Conservation (phyloP, 768 basidiomycete genomes). For the Pleurotus sapidus region DNA sequence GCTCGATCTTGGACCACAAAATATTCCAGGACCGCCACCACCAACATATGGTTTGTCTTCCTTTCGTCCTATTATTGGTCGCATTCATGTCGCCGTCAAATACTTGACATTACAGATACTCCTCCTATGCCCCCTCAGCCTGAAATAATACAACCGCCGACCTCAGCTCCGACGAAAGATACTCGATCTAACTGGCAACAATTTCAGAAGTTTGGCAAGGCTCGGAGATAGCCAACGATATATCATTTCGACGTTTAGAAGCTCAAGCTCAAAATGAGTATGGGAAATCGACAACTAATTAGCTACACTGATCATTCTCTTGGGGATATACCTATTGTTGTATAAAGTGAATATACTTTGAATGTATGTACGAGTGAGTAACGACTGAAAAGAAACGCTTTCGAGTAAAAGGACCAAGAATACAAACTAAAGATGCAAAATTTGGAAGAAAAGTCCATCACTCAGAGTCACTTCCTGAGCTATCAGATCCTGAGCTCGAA, state of each 20-base stretch:
- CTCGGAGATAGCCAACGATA: conserved; percentile 12
- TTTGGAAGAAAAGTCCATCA: conserved; percentile 34
- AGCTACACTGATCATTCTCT: conserved; percentile 42
- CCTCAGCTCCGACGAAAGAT: conserved; percentile 5
- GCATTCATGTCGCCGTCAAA: conserved; percentile 10
- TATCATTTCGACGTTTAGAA: background rate
- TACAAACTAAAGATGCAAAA: conserved; percentile 5
- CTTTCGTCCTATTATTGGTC: conserved; percentile 16
- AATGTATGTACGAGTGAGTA: conserved; percentile 4
- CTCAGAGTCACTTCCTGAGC: conserved; percentile 83
- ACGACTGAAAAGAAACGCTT: conserved; percentile 9
- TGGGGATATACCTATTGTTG: conserved; percentile 37
- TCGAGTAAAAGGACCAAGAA: conserved; percentile 15
- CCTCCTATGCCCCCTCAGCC: conserved; percentile 18
- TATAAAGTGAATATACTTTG: conserved; percentile 32
- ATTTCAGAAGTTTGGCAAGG: conserved; percentile 42
- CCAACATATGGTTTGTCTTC: conserved; percentile 12
- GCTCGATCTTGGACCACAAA: conserved; percentile 48
- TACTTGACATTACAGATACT: conserved; percentile 6
- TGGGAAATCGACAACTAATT: conserved; percentile 42
- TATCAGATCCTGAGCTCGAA: conserved; percentile 74
- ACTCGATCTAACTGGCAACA: conserved; percentile 56
- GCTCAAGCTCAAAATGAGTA: background rate
- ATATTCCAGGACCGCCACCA: conserved; percentile 18
- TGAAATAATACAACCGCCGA: conserved; percentile 12